Evolutionary conservation across 805 yeast species (phyloP).

Genomic region (Yarrowia osloensis): DNA sequence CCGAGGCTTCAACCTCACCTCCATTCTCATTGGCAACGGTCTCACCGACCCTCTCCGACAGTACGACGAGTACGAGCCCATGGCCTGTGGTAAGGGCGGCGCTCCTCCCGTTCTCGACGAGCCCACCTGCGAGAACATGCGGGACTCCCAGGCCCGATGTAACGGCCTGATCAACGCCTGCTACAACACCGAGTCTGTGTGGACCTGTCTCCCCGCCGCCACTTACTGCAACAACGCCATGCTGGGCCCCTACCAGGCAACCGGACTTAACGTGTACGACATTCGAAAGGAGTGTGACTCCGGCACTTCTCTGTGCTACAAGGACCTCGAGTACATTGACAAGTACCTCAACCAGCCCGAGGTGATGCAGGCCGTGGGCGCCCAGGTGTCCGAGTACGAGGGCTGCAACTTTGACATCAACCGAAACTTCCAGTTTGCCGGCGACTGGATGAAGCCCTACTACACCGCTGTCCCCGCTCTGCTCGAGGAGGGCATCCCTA

Average conservation of each 20-base stretch:
- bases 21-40: conserved; percentile 91
- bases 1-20: conserved; percentile 66
- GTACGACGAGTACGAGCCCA: conserved; percentile 79
- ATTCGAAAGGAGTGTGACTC: conserved; percentile 76
- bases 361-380: conserved; percentile 83
- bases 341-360: conserved; percentile 72
- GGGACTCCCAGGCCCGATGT: conserved; percentile 73
- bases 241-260: conserved; percentile 75
- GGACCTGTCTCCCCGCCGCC: conserved; percentile 90
- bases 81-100: conserved; percentile 95
- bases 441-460: conserved; percentile 69
- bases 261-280: conserved; percentile 92
- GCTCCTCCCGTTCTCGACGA: conserved; percentile 73
- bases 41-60: conserved; percentile 84
- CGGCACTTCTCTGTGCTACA: conserved; percentile 65
- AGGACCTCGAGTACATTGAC: conserved; percentile 73
- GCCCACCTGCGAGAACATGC: conserved; percentile 75
- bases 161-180: conserved; percentile 72
- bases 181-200: conserved; percentile 69
- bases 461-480: conserved; percentile 58
- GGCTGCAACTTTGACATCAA: conserved; percentile 82
- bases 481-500: conserved; percentile 68
- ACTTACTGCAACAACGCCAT: conserved; percentile 85
- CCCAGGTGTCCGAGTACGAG: conserved; percentile 77
- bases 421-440: conserved; percentile 67